phyloP scores from a whole-genome alignment of 208 protist species.

The Phytomonas francai region DNA sequence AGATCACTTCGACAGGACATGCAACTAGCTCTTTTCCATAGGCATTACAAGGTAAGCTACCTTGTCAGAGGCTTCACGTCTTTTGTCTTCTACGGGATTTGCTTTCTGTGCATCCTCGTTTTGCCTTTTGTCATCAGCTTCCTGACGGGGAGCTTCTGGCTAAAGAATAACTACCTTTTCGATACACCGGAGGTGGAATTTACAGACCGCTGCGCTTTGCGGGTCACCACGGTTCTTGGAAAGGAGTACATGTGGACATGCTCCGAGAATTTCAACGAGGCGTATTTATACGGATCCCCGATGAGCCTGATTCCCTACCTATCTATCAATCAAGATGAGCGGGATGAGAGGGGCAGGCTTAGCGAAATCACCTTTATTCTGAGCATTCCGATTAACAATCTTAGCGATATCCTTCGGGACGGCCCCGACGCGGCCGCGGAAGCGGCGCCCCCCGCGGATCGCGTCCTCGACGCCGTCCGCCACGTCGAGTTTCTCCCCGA shows the following conservation, averaged over 20 bases:
- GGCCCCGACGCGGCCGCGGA: constrained; percentile 14
- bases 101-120: constrained; percentile 47
- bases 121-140: constrained; percentile 49
- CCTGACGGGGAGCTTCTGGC: constrained; percentile 75
- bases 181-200: constrained; percentile 41
- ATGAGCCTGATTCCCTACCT: constrained; percentile 49
- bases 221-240: constrained; percentile 43
- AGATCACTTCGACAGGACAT: constrained; percentile 5
- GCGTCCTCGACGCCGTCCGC: constrained; percentile 30
- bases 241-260: constrained; percentile 74
- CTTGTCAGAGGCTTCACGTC: constrained; percentile 37
- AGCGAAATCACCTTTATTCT: constrained; percentile 41
- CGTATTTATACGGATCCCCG: constrained; percentile 19
- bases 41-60: constrained; percentile 72
- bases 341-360: constrained; percentile 26
- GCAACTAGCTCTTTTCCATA: constrained; percentile 40
- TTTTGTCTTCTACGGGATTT: constrained; percentile 56
- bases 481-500: constrained; percentile 61
- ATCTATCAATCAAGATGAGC: constrained; percentile 40
- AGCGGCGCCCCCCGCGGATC: constrained; percentile 12
- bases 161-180: constrained; percentile 42
- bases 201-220: constrained; percentile 47
- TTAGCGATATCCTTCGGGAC: constrained; percentile 18
- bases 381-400: constrained; percentile 24
- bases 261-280: constrained; percentile 46